Conservation (phyloP, 148 eudicot species). For the Beta vulgaris region DNA sequence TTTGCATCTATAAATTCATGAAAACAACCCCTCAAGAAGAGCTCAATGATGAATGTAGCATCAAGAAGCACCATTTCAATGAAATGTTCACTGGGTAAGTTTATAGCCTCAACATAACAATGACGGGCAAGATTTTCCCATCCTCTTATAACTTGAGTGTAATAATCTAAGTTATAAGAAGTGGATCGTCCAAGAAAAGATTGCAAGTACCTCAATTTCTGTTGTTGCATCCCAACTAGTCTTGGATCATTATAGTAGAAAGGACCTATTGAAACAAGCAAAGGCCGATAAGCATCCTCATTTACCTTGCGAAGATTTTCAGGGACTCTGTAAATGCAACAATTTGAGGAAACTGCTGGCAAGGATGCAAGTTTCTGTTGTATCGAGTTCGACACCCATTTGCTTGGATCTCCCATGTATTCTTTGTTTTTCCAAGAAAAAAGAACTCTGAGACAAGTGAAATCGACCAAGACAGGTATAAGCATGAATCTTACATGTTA, state of each 20-base stretch:
- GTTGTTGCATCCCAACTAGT: conserved; percentile 18
- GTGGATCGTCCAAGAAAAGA: conserved; percentile 24
- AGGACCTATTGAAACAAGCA: conserved; percentile 37
- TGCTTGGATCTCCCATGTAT: conserved; percentile 11
- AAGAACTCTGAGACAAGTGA: too few relatives aligned
- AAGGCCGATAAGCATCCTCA: conserved; percentile 35
- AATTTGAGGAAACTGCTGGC: conserved; percentile 23
- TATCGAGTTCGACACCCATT: conserved; percentile 11
- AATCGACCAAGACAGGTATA: not conserved
- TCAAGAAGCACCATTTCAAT: conserved; percentile 35
- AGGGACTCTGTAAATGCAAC: conserved; percentile 37
- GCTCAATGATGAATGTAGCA: conserved; percentile 38
- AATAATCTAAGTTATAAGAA: conserved; percentile 15
- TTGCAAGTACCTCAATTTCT: conserved; percentile 31
- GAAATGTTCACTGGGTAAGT: conserved; percentile 20
- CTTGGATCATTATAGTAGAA: conserved; percentile 14
- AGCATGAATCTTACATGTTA: too few relatives aligned
- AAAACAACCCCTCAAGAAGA: conserved; percentile 22
- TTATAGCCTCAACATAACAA: conserved; percentile 22
- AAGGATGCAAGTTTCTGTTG: conserved; percentile 19
- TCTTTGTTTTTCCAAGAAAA: not conserved
- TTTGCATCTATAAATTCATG: conserved; percentile 9
- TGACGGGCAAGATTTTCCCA: conserved; percentile 28
- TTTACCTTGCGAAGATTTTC: conserved; percentile 29
- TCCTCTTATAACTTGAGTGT: conserved; percentile 12